These are phyloP conservation scores for Neurospora hispaniola DNA, from an alignment of 495 filamentous ascomycete genomes.

Conservation along the genomic window DNA sequence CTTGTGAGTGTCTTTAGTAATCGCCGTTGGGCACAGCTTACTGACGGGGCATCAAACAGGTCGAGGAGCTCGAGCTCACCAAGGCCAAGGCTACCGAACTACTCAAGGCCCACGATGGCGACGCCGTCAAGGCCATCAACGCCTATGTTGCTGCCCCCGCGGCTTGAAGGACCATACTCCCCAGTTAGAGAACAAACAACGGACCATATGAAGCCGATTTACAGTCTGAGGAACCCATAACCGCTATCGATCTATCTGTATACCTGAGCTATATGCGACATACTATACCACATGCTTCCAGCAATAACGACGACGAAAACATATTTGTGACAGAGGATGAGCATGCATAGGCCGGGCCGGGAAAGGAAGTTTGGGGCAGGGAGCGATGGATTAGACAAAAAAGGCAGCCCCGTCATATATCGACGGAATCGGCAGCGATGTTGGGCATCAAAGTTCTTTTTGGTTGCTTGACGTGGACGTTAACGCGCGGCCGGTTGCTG, in stretches of 20 bases:
- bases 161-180: background rate
- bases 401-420: background rate
- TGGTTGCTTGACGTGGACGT: background rate
- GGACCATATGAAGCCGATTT: background rate
- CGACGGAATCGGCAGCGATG: background rate
- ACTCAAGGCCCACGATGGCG: constrained; percentile 67
- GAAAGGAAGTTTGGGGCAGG: background rate
- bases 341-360: background rate
- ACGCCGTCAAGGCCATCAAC: constrained; percentile 58
- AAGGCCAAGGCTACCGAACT: constrained; percentile 79
- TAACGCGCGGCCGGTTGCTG: background rate
- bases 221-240: background rate
- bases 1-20: constrained; percentile 19
- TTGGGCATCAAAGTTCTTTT: background rate
- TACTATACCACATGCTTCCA: background rate
- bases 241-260: background rate
- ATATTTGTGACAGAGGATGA: background rate
- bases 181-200: background rate
- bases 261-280: background rate
- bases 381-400: background rate
- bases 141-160: constrained; percentile 32
- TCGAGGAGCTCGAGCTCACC: constrained; percentile 66
- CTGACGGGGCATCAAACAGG: constrained; percentile 33
- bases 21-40: background rate
- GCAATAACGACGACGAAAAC: background rate